phyloP scores from a whole-genome alignment of 495 filamentous ascomycete genomes.

The Penicillium robsamsonii region DNA sequence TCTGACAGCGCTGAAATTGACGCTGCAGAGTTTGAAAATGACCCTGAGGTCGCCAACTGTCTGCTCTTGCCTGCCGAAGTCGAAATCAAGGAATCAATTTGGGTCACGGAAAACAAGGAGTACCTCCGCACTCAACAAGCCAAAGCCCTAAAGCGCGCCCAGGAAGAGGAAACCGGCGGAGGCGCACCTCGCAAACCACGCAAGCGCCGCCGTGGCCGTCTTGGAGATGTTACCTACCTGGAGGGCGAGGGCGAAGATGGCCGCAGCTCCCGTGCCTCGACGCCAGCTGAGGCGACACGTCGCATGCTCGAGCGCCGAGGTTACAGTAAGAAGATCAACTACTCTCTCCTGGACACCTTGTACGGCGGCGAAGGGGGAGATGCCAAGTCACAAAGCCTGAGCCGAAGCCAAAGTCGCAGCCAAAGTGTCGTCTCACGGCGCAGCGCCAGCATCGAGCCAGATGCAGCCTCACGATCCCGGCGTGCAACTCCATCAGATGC shows the following conservation, averaged over 20 bases:
- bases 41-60: constrained; percentile 80
- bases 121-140: constrained; percentile 81
- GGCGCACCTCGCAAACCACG: constrained; percentile 51
- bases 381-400: constrained; percentile 33
- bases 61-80: constrained; percentile 67
- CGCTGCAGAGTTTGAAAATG: constrained; percentile 70
- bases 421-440: constrained; percentile 39
- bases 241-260: constrained; percentile 43
- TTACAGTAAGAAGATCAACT: constrained; percentile 82
- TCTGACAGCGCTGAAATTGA: constrained; percentile 56
- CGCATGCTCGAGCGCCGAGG: constrained; percentile 69
- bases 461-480: constrained; percentile 24
- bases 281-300: constrained; percentile 70
- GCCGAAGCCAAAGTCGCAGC: constrained; percentile 40
- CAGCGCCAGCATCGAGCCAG: constrained; percentile 39
- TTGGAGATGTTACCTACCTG: constrained; percentile 52
- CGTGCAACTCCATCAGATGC: constrained; percentile 21
- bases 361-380: constrained; percentile 39
- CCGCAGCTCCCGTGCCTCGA: constrained; percentile 38
- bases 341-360: constrained; percentile 59
- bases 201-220: constrained; percentile 45
- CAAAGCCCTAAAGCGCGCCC: constrained; percentile 64
- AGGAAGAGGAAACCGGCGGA: constrained; percentile 47
- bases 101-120: constrained; percentile 90
- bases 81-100: constrained; percentile 79